Evolutionary conservation across 1,139 yeast species (phyloP), one percentile per base, ranked within the genome.

Genomic region (Blastobotrys arbuscula): DNA sequence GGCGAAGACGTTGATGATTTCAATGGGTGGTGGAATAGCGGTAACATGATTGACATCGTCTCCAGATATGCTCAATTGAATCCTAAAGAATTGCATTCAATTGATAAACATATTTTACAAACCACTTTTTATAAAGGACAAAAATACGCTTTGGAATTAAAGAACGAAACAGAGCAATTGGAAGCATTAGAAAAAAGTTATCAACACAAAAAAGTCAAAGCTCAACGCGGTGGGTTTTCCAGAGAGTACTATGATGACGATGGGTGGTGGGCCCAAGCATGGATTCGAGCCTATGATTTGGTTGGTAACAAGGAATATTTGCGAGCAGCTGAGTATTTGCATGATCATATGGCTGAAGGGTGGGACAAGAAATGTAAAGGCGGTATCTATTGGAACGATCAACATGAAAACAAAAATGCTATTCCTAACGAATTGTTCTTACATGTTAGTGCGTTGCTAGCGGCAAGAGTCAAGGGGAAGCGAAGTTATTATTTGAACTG

Each of bases 201-300:
- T 8, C 38, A 42, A 8, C 20, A 48, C 6, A 37, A 51, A 10
- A 48, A 53, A 19, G 33, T 51, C 21, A 15, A 42, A 2, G 31
- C 31, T 12, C 31, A 28, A 28, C 31, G n/a, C 10, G 50, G 45
- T 15, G 57, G 56, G 2, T 54, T 54, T 31, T 45, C 36, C 15
- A 49, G 52, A 24, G 49, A 39, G 12, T 55, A 39, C 34, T 52
- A 49, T 31, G 58, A 55, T 35, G 58, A 55, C 28, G 52, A 49
- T 20, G 54, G 53, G 10, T 55, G 58, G 58, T 55, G 56, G 56
- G 57, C 50, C 3, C 43, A 47, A 28, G 56, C 55, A 1, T 55
- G 58, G 58, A 42, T 55, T 28, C 39, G 45, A 10, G 51, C 54
- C 9, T 52, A 50, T 36, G 58, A 55, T 38, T 30, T 51, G n/a